Evolutionary conservation across 2,329 filamentous ascomycete species (phyloP).

Genomic region (Orbilia brochopaga): DNA sequence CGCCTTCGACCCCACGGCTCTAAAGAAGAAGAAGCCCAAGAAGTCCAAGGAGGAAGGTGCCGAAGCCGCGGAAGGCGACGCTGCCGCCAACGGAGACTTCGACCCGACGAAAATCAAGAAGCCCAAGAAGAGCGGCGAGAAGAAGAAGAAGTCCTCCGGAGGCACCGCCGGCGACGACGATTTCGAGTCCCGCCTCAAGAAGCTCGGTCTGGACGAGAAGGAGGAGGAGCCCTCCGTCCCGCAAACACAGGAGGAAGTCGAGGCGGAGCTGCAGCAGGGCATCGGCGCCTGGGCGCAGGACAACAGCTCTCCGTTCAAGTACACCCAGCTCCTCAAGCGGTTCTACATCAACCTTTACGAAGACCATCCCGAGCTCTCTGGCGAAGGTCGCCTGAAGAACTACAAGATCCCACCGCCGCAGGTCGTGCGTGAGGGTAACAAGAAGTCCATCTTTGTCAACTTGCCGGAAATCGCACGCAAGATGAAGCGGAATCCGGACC

Average conservation of each 20-base stretch:
- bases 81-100: constrained; percentile 66
- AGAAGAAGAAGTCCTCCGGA: constrained; percentile 61
- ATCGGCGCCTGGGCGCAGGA: constrained; percentile 91
- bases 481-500: constrained; percentile 98
- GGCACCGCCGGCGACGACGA: constrained; percentile 62
- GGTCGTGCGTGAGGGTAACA: constrained; percentile 99
- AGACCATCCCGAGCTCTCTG: constrained; percentile 94
- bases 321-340: constrained; percentile 81
- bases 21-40: constrained; percentile 53
- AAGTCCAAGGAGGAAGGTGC: constrained; percentile 58
- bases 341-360: constrained; percentile 95
- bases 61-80: constrained; percentile 85
- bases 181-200: constrained; percentile 63
- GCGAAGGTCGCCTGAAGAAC: constrained; percentile 78
- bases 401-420: constrained; percentile 99
- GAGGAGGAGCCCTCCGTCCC: constrained; percentile 66
- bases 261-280: constrained; percentile 78
- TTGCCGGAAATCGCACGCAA: constrained; percentile 98
- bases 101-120: constrained; percentile 75
- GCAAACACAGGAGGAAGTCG: constrained; percentile 66
- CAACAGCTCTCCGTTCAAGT: constrained; percentile 76
- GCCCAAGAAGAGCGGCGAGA: constrained; percentile 58
- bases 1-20: constrained; percentile 52
- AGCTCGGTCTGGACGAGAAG: constrained; percentile 62
- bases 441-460: constrained; percentile 99